Base-by-base conservation (phyloP, 2,329 filamentous ascomycete genomes). In the Pseudogymnoascus sp. region DNA sequence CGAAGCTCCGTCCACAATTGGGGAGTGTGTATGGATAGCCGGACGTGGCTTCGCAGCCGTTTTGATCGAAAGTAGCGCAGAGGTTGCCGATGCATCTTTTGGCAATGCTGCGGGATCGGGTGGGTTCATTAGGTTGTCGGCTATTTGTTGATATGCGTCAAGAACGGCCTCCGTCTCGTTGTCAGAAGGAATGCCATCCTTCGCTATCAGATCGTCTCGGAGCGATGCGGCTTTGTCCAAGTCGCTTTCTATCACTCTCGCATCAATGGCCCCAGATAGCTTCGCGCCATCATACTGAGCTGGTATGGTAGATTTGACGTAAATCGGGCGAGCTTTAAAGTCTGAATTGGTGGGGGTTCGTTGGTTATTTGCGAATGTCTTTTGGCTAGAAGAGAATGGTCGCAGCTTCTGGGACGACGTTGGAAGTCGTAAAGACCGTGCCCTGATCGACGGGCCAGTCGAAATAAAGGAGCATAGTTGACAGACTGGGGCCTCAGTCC, bases 31-130 rank as follows among this genome's bases (percentile, higher is more conserved):
- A 10, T 67, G 64, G 14, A 63, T 43, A 28, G 60, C 62, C 34
- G 39, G 65, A 11, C 62, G 39, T 25, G 62, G 23, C 63, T 60
- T 69, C 57, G 65, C 69, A 25, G 64, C 54, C 10, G 31, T 63
- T 62, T 80, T 76, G 60, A 76, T 71, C 51, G 79, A 79, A 31
- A 85, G 79, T 51, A 88, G 76, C 25, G 80, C 81, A 37, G 83
- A 85, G 7, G 82, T 80, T 2, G 84, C 81, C 19, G 78, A 63
- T 37, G 66, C 66, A 54, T 71, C 65, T 60, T 65, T 70, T 25
- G 61, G 63, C 11, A 28, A 62, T 41, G 51, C 25, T n/a, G 63
- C 57, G 1, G 67, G 43, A 41, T 48, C 62, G 11, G 62, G 48
- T n/a, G 67, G 66, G n/a, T 72, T 70, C 10, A 66, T 62, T 19